Evolutionary conservation across 805 yeast species (phyloP).

Genomic region (Saccharomycopsis schoenii): DNA sequence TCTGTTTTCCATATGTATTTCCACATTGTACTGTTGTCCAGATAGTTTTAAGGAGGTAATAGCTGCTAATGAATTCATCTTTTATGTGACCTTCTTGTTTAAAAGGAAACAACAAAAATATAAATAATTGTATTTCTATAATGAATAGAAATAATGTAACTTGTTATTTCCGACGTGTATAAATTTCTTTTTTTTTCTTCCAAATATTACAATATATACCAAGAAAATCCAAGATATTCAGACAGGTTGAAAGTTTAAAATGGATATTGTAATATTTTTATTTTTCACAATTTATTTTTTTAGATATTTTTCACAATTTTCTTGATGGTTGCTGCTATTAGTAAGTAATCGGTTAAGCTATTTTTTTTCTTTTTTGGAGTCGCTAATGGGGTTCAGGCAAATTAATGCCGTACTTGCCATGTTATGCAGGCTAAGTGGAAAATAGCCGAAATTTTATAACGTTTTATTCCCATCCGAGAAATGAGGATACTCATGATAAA

Average conservation of each 20-base stretch:
- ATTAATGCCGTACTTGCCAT: not conserved
- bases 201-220: not conserved
- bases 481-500: too few species aligned
- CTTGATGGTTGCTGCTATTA: not conserved
- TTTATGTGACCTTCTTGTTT: not conserved
- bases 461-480: not conserved
- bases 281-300: too few species aligned
- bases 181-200: too few species aligned
- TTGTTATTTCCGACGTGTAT: too few species aligned
- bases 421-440: not conserved
- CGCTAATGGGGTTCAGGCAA: not conserved
- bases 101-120: too few species aligned
- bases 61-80: not conserved
- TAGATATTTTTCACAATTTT: not conserved
- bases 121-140: too few species aligned
- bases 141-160: too few species aligned
- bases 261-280: not conserved
- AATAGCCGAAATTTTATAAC: not conserved
- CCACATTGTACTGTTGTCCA: slow-evolving; percentile 3
- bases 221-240: not conserved
- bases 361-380: not conserved
- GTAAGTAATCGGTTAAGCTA: not conserved
- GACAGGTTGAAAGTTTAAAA: not conserved
- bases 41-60: not conserved
- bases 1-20: slow-evolving; percentile 4